phyloP scores from a whole-genome alignment of 441 rosid genomes.

The Pelargonium australe region DNA sequence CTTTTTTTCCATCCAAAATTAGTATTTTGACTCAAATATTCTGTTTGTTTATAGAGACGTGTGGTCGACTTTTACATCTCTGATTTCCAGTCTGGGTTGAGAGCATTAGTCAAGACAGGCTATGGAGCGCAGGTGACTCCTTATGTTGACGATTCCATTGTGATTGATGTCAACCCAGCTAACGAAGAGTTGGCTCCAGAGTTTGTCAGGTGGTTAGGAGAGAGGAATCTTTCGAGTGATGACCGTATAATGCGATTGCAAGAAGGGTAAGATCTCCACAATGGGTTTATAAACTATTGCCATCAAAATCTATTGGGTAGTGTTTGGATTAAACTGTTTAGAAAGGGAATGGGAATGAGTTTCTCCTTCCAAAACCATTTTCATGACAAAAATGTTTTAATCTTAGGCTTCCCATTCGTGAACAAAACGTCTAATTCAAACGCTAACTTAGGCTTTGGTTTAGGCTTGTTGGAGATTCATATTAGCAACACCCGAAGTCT shows the following conservation, averaged over 20 bases:
- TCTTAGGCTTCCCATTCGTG: too few relatives aligned
- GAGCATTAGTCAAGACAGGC: constrained; percentile 79
- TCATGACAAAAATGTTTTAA: too few relatives aligned
- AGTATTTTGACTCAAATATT: not conserved
- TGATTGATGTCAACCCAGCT: constrained; percentile 50
- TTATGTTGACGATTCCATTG: constrained; percentile 60
- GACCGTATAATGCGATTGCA: constrained; percentile 64
- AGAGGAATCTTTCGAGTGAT: constrained; percentile 65
- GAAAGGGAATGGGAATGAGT: too few relatives aligned
- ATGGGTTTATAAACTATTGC: not conserved
- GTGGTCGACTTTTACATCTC: constrained; percentile 99
- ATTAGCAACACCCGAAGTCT: not conserved
- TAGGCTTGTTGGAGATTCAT: not conserved
- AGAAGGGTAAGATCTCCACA: constrained; percentile 51
- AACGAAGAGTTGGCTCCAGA: constrained; percentile 55
- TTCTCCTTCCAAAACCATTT: too few relatives aligned
- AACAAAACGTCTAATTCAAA: too few relatives aligned
- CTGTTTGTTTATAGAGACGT: constrained; percentile 52
- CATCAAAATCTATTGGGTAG: too few relatives aligned
- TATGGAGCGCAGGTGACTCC: constrained; percentile 65
- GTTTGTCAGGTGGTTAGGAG: constrained; percentile 62
- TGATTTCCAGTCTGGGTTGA: constrained; percentile 94
- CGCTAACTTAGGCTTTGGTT: too few relatives aligned
- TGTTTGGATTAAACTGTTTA: too few relatives aligned
- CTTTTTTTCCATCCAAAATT: too few relatives aligned